Conservation (phyloP, 192 early-diverging fungal species). For the Diversispora epigaea region DNA sequence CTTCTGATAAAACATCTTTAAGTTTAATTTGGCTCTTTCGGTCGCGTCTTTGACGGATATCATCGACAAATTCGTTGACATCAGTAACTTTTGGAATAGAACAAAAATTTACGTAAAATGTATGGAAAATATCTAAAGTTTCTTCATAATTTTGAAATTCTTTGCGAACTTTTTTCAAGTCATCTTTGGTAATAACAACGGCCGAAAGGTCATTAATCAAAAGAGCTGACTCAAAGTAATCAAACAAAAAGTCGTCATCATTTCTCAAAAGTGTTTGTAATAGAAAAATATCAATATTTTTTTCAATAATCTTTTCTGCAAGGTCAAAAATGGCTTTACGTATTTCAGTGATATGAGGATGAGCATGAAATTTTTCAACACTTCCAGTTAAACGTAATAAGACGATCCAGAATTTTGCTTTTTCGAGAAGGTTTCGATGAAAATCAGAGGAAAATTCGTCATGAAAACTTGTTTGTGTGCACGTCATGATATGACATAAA, state of each 20-base stretch:
- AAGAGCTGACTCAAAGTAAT: background rate
- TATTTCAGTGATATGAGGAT: background rate
- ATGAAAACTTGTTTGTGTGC: no score
- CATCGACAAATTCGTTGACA: conserved; percentile 6
- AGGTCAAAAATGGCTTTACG: background rate
- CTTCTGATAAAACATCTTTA: background rate
- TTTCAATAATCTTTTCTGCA: background rate
- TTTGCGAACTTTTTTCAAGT: background rate
- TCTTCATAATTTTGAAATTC: background rate
- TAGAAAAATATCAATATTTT: conserved; percentile 8
- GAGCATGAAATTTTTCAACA: background rate
- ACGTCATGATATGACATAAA: no score
- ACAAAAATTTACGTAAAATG: conserved; percentile 14
- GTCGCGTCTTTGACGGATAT: background rate
- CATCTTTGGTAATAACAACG: background rate
- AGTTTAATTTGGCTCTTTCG: background rate
- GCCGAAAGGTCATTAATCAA: background rate
- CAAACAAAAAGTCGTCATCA: background rate
- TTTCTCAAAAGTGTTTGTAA: conserved; percentile 1
- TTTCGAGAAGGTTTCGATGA: no score
- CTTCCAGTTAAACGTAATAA: no score
- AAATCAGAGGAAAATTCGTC: no score
- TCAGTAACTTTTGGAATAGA: background rate
- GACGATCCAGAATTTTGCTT: no score
- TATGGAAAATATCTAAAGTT: background rate